phyloP scores from a whole-genome alignment of 2,329 filamentous ascomycete genomes.

The Teratosphaeria zuluensis region DNA sequence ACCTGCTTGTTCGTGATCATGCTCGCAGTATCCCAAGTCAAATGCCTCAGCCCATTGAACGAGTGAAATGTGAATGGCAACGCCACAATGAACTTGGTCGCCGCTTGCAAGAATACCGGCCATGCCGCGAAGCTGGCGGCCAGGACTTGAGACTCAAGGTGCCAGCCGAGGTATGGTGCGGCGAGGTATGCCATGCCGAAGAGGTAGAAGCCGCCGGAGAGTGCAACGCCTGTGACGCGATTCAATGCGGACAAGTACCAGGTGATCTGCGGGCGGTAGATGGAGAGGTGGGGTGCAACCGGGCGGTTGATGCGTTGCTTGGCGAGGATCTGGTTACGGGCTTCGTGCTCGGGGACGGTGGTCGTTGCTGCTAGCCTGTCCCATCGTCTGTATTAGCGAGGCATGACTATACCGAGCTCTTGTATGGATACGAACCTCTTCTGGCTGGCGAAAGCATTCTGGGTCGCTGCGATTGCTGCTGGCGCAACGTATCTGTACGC shows the following conservation, averaged over 20 bases:
- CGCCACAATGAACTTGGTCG: slow-evolving; percentile 49
- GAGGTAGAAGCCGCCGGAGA: slow-evolving; percentile 67
- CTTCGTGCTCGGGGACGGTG: slow-evolving; percentile 39
- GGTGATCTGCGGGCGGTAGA: slow-evolving; percentile 81
- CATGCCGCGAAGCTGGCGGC: slow-evolving; percentile 55
- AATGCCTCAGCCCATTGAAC: slow-evolving; percentile 61
- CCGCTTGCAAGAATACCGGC: slow-evolving; percentile 49
- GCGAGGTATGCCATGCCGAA: slow-evolving; percentile 74
- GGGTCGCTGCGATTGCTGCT: slow-evolving; percentile 31
- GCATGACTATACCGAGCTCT: neutral
- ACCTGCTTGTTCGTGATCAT: slow-evolving; percentile 56
- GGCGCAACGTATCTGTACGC: slow-evolving; percentile 37
- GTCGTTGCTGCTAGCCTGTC: slow-evolving; percentile 44
- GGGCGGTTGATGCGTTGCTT: slow-evolving; percentile 73
- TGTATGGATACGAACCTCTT: slow-evolving; percentile 34
- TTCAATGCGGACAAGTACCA: slow-evolving; percentile 69
- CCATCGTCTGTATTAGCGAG: slow-evolving; percentile 8
- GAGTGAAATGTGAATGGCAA: slow-evolving; percentile 60
- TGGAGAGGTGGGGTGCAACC: slow-evolving; percentile 71
- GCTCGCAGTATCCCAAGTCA: slow-evolving; percentile 58
- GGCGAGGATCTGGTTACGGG: slow-evolving; percentile 57
- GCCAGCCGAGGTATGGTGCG: slow-evolving; percentile 64
- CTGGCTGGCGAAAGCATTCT: slow-evolving; percentile 31
- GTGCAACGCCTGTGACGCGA: slow-evolving; percentile 69
- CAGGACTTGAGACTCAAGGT: slow-evolving; percentile 54